Percentiles rank a stretch among this genome's conserved stretches.
Evolutionary conservation across 805 yeast species (phyloP).

Genomic region (Lipomyces orientalis): DNA sequence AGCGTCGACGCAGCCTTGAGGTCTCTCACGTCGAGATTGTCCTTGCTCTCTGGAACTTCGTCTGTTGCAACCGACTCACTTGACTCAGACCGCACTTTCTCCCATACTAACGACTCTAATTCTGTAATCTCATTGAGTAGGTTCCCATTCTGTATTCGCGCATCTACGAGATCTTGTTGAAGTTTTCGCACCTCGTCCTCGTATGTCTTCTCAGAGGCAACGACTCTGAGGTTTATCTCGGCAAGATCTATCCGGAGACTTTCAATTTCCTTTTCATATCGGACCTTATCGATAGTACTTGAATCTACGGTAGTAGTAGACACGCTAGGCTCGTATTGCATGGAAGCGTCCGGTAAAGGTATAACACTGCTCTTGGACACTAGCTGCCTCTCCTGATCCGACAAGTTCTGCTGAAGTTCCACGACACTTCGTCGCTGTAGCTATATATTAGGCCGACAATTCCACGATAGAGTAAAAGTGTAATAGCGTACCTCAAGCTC

Average conservation of each 20-base stretch:
- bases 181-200: slow-evolving; percentile 7
- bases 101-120: slow-evolving; percentile 8
- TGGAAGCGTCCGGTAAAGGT: not conserved
- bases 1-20: slow-evolving; percentile 9
- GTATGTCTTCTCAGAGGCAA: slow-evolving; percentile 10
- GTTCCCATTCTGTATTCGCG: slow-evolving; percentile 6
- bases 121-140: slow-evolving; percentile 12
- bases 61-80: not conserved
- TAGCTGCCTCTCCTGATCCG: not conserved
- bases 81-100: not conserved
- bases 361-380: not conserved
- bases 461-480: not conserved
- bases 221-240: slow-evolving; percentile 7
- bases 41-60: not conserved
- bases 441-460: not conserved
- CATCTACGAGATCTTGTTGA: slow-evolving; percentile 2
- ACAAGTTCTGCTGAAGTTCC: not conserved
- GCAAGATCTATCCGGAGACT: slow-evolving; percentile 33
- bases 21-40: not conserved
- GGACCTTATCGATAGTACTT: not conserved
- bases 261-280: slow-evolving; percentile 25
- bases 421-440: not conserved
- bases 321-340: not conserved
- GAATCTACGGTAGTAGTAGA: not conserved
- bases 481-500: slow-evolving; percentile 18